Conservation (phyloP, 169 alveolate genomes). For the Neospora caninum region DNA sequence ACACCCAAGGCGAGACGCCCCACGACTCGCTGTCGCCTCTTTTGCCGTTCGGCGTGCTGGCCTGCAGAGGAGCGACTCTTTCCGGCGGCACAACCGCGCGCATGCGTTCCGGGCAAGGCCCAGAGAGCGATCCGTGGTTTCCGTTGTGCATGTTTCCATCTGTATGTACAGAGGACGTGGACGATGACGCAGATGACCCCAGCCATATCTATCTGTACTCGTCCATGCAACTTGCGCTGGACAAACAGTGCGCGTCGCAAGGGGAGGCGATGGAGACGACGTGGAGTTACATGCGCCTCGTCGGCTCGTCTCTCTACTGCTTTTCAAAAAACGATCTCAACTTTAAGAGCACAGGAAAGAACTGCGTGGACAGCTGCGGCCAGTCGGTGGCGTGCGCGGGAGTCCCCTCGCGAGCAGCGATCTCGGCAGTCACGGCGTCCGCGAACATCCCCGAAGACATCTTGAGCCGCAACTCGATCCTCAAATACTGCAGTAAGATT, state of each 20-base stretch:
- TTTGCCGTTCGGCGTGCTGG: too few relatives aligned
- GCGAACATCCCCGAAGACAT: not conserved
- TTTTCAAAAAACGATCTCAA: not conserved
- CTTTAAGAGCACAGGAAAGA: not conserved
- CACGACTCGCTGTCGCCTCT: too few relatives aligned
- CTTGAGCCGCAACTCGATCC: not conserved
- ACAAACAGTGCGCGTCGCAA: not conserved
- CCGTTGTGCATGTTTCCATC: too few relatives aligned
- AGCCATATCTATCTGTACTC: not conserved
- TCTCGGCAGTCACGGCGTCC: not conserved
- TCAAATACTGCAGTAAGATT: not conserved
- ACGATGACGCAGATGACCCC: too few relatives aligned
- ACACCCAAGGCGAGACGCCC: too few relatives aligned
- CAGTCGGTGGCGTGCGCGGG: constrained; percentile 9
- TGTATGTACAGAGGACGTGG: too few relatives aligned
- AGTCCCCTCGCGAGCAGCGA: not conserved
- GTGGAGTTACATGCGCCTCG: not conserved
- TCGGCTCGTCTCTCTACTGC: not conserved
- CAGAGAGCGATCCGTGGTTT: too few relatives aligned
- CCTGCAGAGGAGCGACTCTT: too few relatives aligned
- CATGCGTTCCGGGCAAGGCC: too few relatives aligned
- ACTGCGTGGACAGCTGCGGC: constrained; percentile 18
- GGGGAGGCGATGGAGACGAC: not conserved
- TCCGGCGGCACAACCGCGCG: too few relatives aligned
- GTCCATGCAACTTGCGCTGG: not conserved